phyloP scores from a whole-genome alignment of 345 rosid genomes.

The Trapa bicornis region DNA sequence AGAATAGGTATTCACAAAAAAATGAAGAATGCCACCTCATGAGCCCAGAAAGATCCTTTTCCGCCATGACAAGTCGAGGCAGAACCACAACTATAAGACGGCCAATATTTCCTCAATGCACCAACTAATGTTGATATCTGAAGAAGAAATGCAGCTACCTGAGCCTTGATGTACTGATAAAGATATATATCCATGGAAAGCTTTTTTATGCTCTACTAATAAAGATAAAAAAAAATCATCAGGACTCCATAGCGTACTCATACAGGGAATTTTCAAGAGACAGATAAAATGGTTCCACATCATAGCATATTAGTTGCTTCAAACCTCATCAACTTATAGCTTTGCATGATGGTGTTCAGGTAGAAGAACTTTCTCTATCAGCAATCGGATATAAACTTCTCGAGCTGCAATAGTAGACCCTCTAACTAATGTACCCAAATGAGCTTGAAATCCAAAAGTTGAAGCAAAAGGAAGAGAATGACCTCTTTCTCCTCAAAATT shows the following conservation, averaged over 20 bases:
- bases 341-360: not conserved
- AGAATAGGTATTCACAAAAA: not conserved
- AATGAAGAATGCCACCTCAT: conserved; percentile 20
- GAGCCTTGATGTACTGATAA: not conserved
- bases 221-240: not conserved
- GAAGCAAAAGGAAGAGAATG: not conserved
- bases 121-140: conserved; percentile 26
- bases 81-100: conserved; percentile 28
- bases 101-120: conserved; percentile 28
- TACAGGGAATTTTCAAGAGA: not conserved
- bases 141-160: conserved; percentile 2
- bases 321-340: not conserved
- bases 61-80: conserved; percentile 30
- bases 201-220: not conserved
- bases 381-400: not conserved
- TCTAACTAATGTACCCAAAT: not conserved
- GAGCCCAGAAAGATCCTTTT: conserved; percentile 39
- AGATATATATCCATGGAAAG: not conserved
- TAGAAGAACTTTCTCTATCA: not conserved
- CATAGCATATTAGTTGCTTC: not conserved
- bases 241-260: not conserved
- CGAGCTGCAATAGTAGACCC: not conserved
- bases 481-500: conserved; percentile 66
- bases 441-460: not conserved
- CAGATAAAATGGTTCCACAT: not conserved